phyloP scores from a whole-genome alignment of 805 yeast genomes.

The Teunomyces stri region DNA sequence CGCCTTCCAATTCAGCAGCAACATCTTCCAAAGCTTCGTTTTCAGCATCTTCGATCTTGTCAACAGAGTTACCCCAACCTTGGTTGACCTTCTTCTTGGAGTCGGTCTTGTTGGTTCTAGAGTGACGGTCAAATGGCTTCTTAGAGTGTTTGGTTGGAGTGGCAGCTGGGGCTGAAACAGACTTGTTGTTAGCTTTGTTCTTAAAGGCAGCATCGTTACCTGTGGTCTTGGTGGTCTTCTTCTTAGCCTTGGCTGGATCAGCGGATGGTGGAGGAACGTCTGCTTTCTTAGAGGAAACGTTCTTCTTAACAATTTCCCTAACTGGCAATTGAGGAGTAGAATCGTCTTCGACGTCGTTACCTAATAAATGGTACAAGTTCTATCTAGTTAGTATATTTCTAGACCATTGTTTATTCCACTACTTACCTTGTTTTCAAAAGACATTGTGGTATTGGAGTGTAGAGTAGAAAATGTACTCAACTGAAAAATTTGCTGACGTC shows the following conservation, averaged over 20 bases:
- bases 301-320: slow-evolving; percentile 77
- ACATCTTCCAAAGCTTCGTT: slow-evolving; percentile 46
- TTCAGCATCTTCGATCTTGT: slow-evolving; percentile 65
- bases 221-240: slow-evolving; percentile 62
- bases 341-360: slow-evolving; percentile 86
- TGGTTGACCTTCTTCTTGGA: slow-evolving; percentile 77
- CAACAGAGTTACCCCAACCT: slow-evolving; percentile 85
- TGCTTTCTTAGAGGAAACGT: slow-evolving; percentile 81
- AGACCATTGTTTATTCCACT: background rate
- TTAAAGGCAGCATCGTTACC: slow-evolving; percentile 91
- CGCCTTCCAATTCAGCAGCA: slow-evolving; percentile 35
- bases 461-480: slow-evolving; percentile 2
- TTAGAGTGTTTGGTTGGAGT: slow-evolving; percentile 56
- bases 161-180: slow-evolving; percentile 54
- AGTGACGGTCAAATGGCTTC: slow-evolving; percentile 76
- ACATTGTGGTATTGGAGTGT: slow-evolving; percentile 25
- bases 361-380: slow-evolving; percentile 83
- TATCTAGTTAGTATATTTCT: slow-evolving; percentile 18
- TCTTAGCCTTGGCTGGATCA: slow-evolving; percentile 75
- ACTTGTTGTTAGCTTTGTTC: slow-evolving; percentile 60
- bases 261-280: slow-evolving; percentile 82
- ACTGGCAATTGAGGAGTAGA: slow-evolving; percentile 54
- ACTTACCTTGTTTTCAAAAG: slow-evolving; percentile 50
- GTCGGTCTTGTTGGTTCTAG: slow-evolving; percentile 81
- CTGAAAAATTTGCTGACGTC: slow-evolving; percentile 13